Percentiles rank a stretch among this genome's conserved stretches.
Evolutionary conservation across 1,284 basidiomycete genomes (phyloP).

Genomic region (Coniferiporia weirii): DNA sequence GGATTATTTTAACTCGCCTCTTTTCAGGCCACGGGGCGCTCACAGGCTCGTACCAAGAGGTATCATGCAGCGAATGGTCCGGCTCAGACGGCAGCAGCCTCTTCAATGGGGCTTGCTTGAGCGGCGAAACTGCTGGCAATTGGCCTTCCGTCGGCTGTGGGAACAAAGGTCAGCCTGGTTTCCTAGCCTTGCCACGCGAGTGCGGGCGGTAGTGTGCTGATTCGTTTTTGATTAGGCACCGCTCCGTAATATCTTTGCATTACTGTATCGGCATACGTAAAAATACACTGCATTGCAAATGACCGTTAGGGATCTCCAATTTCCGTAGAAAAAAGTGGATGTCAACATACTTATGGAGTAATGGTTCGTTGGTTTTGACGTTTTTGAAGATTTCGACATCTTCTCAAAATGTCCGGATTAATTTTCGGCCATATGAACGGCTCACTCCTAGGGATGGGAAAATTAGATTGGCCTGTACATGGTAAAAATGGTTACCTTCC

Average conservation of each 20-base stretch:
- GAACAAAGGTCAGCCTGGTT: slow-evolving; percentile 12
- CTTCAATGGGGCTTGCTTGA: slow-evolving; percentile 16
- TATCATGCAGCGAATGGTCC: slow-evolving; percentile 18
- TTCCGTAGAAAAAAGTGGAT: not conserved
- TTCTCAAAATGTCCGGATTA: slow-evolving; percentile 33
- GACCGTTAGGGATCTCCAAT: not conserved
- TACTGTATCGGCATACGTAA: not conserved
- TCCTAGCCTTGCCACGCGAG: not conserved
- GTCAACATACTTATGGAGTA: not conserved
- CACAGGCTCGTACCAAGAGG: slow-evolving; percentile 17
- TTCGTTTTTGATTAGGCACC: slow-evolving; percentile 7
- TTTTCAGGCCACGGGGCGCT: slow-evolving; percentile 15
- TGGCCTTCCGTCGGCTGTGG: slow-evolving; percentile 18
- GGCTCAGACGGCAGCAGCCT: slow-evolving; percentile 16
- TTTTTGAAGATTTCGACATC: not conserved
- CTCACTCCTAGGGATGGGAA: slow-evolving; percentile 14
- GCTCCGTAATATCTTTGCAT: slow-evolving; percentile 7
- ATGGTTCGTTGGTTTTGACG: not conserved
- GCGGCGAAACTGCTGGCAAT: slow-evolving; percentile 15
- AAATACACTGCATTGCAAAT: not conserved
- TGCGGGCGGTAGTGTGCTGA: not conserved
- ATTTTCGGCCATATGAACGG: slow-evolving; percentile 38
- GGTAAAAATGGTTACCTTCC: not conserved
- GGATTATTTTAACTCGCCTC: not conserved
- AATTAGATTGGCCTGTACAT: not conserved